A percentile compares a stretch with the other conserved stretches of the same genome.
These are phyloP conservation scores for Phytophthora ramorum DNA, from an alignment of 352 stramenopile species.

Conservation along the genomic window DNA sequence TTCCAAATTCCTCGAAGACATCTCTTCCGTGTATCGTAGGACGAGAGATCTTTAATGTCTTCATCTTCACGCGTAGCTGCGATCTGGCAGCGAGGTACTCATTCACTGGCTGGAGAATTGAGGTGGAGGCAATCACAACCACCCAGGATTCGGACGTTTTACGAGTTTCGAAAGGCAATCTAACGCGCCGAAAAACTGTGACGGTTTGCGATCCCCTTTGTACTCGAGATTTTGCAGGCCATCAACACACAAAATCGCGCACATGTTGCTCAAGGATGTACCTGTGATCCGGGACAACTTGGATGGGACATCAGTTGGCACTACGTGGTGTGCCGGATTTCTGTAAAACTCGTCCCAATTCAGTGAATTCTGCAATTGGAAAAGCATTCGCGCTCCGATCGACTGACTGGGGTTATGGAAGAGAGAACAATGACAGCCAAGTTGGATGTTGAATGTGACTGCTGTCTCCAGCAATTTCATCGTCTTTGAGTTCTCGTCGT, in stretches of 20 bases:
- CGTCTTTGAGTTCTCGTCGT: no score
- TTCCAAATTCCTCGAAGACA: background rate
- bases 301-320: no score
- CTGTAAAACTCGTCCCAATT: no score
- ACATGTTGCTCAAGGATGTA: background rate
- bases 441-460: no score
- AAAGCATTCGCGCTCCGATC: no score
- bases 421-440: no score
- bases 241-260: background rate
- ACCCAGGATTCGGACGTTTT: background rate
- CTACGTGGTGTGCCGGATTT: no score
- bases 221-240: background rate
- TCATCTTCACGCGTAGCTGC: background rate
- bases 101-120: background rate
- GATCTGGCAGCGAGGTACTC: background rate
- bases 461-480: no score
- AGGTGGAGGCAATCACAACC: background rate
- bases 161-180: background rate
- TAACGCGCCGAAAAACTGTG: background rate
- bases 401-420: no score
- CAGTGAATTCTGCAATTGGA: no score
- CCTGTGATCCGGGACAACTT: no score
- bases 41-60: background rate
- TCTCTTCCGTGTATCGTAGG: background rate
- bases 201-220: background rate